phyloP scores from a whole-genome alignment of 2,329 filamentous ascomycete genomes.

The Ophiostoma australiae region DNA sequence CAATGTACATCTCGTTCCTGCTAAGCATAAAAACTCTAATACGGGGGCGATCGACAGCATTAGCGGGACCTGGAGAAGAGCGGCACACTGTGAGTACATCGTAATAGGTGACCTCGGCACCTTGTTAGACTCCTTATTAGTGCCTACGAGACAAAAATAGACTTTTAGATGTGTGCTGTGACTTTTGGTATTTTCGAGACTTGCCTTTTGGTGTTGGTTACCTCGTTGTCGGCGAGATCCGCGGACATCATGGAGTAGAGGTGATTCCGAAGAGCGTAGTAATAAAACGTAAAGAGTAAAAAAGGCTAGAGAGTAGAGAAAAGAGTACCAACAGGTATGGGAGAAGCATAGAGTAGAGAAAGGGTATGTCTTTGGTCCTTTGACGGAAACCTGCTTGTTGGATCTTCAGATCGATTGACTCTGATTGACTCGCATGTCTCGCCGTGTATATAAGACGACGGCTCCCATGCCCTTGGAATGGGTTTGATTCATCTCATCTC shows the following conservation, averaged over 20 bases:
- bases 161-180: neutral
- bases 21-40: conserved; percentile 7
- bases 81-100: neutral
- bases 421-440: neutral
- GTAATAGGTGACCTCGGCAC: neutral
- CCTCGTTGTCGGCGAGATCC: conserved; percentile 5
- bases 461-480: neutral
- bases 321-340: neutral
- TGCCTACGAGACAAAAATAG: conserved; percentile 13
- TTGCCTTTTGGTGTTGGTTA: neutral
- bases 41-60: neutral
- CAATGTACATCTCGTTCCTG: neutral
- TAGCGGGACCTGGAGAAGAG: neutral
- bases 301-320: neutral
- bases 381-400: neutral
- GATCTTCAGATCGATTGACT: neutral
- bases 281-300: neutral
- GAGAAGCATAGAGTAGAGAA: neutral
- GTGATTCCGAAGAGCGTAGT: neutral
- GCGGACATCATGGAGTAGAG: neutral
- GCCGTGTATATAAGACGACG: conserved; percentile 3
- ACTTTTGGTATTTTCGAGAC: neutral
- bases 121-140: too few relatives aligned
- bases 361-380: neutral
- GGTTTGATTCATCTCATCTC: neutral